A percentile compares a stretch with the other conserved stretches of the same genome.
Evolutionary conservation across 305 asterid species (phyloP).

Genomic region (Fraxinus platypoda): DNA sequence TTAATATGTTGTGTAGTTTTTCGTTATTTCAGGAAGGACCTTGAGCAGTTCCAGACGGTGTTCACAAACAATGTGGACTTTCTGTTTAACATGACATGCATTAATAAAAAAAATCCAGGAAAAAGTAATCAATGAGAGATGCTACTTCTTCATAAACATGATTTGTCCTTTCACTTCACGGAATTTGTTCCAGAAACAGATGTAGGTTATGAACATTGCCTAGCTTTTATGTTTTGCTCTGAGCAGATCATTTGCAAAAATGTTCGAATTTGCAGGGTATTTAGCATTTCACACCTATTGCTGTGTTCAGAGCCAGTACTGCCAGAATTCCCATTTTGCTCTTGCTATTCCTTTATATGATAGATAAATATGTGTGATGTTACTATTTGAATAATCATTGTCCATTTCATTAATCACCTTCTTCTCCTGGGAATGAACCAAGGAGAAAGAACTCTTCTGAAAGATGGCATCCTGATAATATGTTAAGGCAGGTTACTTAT

Average conservation of each 20-base stretch:
- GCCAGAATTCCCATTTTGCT: background rate
- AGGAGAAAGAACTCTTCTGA: constrained; percentile 6
- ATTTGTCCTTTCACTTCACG: constrained; percentile 7
- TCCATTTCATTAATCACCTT: background rate
- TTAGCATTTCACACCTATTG: background rate
- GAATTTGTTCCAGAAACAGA: constrained; percentile 7
- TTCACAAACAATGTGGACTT: background rate
- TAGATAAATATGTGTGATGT: constrained; percentile 7
- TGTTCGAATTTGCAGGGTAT: background rate
- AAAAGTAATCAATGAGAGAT: background rate
- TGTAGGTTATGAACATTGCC: background rate
- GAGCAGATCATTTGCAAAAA: constrained; percentile 1
- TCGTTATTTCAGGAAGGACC: background rate
- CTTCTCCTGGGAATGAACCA: background rate
- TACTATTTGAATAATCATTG: background rate
- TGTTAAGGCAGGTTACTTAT: constrained; percentile 25
- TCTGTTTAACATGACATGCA: constrained; percentile 14
- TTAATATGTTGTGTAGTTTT: background rate
- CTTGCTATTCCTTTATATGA: background rate
- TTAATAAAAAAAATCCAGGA: background rate
- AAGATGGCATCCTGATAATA: background rate
- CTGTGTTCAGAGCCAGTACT: constrained; percentile 1
- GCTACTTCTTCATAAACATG: background rate
- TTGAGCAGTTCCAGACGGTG: background rate
- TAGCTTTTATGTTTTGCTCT: constrained; percentile 5